A percentile compares a stretch with the other conserved stretches of the same genome.
Evolutionary conservation across 2,329 filamentous ascomycete species (phyloP).

Genomic region (Colletotrichum cordylinicola): DNA sequence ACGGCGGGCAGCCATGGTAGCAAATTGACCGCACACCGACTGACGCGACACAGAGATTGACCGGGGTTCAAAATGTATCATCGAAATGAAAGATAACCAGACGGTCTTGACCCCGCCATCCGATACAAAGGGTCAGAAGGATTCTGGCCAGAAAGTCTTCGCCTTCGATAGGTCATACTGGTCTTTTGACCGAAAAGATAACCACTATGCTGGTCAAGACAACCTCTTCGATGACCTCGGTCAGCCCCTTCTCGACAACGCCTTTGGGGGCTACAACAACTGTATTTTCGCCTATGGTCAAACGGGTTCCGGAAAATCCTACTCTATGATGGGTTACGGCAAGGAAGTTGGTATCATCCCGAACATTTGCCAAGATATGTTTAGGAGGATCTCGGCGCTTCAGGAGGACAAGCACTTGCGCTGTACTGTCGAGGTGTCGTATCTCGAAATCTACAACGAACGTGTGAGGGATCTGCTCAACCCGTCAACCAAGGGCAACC

Average conservation of each 20-base stretch:
- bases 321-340: slow-evolving; percentile 99
- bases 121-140: slow-evolving; percentile 71
- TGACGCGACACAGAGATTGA: slow-evolving; percentile 73
- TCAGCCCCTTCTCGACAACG: slow-evolving; percentile 92
- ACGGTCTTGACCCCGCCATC: slow-evolving; percentile 83
- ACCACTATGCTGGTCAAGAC: slow-evolving; percentile 88
- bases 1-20: neutral
- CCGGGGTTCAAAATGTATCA: slow-evolving; percentile 92
- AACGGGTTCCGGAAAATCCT: slow-evolving; percentile 97
- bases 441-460: slow-evolving; percentile 99
- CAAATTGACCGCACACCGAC: neutral
- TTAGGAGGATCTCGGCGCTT: slow-evolving; percentile 78
- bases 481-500: slow-evolving; percentile 91
- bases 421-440: slow-evolving; percentile 97
- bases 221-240: slow-evolving; percentile 89
- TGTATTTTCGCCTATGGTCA: slow-evolving; percentile 99
- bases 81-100: slow-evolving; percentile 94
- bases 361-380: slow-evolving; percentile 97
- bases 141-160: slow-evolving; percentile 80
- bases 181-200: slow-evolving; percentile 87
- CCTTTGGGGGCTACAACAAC: slow-evolving; percentile 98
- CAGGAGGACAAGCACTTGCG: slow-evolving; percentile 76
- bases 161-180: slow-evolving; percentile 98
- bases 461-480: slow-evolving; percentile 94
- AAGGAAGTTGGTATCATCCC: slow-evolving; percentile 96